Conservation (phyloP, 257 asterid genomes). For the Euphrasia confusa region DNA sequence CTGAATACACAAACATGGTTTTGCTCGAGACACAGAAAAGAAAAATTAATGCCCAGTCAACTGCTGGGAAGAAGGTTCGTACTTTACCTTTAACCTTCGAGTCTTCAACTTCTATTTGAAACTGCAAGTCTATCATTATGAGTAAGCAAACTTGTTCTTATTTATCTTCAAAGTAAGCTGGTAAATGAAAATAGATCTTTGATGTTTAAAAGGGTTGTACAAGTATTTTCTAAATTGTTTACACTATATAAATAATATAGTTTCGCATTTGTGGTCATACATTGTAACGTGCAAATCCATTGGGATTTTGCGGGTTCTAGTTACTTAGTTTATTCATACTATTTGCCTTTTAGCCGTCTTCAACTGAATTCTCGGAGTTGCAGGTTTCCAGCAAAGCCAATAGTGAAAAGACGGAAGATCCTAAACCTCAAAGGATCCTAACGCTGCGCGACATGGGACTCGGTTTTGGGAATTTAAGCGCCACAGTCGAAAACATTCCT, state of each 20-base stretch:
- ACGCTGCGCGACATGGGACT: conserved; percentile 36
- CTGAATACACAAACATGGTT: conserved; percentile 65
- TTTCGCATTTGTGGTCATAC: background rate
- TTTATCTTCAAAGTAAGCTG: background rate
- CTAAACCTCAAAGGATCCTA: conserved; percentile 31
- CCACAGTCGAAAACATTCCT: conserved; percentile 62
- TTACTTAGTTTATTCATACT: background rate
- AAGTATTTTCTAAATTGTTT: too few relatives aligned
- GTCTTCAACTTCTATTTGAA: conserved; percentile 10
- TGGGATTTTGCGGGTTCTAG: background rate
- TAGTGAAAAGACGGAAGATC: conserved; percentile 33
- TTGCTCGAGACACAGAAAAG: conserved; percentile 47
- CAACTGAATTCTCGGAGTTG: conserved; percentile 1
- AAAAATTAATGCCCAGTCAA: conserved; percentile 32
- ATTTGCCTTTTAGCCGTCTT: background rate
- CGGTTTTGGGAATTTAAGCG: conserved; percentile 69
- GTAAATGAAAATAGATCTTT: too few relatives aligned
- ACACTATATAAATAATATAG: too few relatives aligned
- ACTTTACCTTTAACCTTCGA: conserved; percentile 12
- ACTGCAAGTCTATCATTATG: conserved; percentile 12
- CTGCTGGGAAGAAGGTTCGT: conserved; percentile 41
- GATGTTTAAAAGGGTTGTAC: too few relatives aligned
- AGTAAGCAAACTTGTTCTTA: background rate
- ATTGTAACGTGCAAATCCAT: background rate
- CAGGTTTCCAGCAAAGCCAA: conserved; percentile 39